These are phyloP conservation scores for Naganishia albida DNA, from an alignment of 1,284 basidiomycete genomes.

Conservation along the genomic window DNA sequence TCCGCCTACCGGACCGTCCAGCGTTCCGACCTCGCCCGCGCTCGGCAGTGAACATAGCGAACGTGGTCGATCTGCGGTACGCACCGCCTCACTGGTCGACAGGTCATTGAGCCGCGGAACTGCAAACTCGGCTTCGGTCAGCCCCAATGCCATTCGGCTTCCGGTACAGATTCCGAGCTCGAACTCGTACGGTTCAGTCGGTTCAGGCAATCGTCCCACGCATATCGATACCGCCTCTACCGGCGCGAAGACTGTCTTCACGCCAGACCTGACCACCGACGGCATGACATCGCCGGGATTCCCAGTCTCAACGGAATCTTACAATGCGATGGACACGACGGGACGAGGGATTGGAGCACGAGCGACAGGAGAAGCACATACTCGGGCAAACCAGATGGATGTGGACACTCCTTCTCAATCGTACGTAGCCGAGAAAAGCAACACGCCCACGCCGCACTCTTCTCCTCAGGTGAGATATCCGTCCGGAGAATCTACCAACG, in stretches of 20 bases:
- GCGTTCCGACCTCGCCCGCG: conserved; percentile 20
- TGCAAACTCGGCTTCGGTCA: conserved; percentile 23
- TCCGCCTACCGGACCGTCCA: conserved; percentile 15
- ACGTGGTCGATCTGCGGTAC: conserved; percentile 33
- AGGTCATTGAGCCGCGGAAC: conserved; percentile 30
- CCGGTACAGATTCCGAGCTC: conserved; percentile 30
- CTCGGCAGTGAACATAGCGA: conserved; percentile 28
- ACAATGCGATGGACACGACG: conserved; percentile 35
- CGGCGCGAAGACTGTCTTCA: conserved; percentile 21
- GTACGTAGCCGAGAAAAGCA: conserved; percentile 46
- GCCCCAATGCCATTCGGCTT: conserved; percentile 30
- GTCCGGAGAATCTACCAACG: conserved; percentile 8
- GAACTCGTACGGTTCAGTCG: not conserved
- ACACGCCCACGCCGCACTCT: conserved; percentile 55
- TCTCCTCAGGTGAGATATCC: conserved; percentile 52
- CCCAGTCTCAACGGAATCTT: conserved; percentile 10
- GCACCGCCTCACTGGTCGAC: conserved; percentile 30
- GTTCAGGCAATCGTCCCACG: conserved; percentile 3
- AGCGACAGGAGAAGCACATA: conserved; percentile 33
- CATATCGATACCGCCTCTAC: conserved; percentile 1
- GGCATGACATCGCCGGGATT: conserved; percentile 27
- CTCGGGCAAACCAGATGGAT: conserved; percentile 40
- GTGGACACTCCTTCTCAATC: conserved; percentile 35
- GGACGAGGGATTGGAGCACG: conserved; percentile 38
- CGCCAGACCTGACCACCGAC: conserved; percentile 21